Base-by-base conservation (phyloP, 148 eudicot genomes). In the Spergularia bocconei region DNA sequence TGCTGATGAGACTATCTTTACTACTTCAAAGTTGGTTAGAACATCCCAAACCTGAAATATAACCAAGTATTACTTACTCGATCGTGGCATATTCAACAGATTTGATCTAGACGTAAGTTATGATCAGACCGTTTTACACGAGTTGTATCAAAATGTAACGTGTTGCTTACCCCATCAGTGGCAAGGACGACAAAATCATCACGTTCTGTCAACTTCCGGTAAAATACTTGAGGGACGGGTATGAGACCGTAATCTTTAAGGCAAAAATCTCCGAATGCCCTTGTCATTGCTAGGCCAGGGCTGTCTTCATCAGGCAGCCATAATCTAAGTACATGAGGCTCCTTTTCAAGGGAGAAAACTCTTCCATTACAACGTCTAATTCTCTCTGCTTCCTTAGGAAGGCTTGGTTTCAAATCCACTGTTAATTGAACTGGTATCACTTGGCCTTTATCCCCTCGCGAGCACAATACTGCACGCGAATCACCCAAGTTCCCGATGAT, bases 221-320 rank as follows among this genome's bases (percentile, higher is more conserved):
- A 90, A 33, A 76, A 88, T 44, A 94, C 81, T 77, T 90, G 85
- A 25, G 98, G 98, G 57, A 87, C 85, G 10, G 97, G 86, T 77
- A 90, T 89, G 67, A 94, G 89, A 59, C 98, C 98, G 62, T 65
- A 92, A 76, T 92, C 96, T 87, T 94, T 94, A 2, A 92, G 82
- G 76, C 97, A 90, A 64, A 94, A 94, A 78, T 94, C 98, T 67
- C 97, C 97, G 29, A 94, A 92, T 53, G 98, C 97, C 79, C 97
- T 84, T 4, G 98, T 83, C 97, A 92, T 94, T 59, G 98, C 98
- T 6, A 94, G 91, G 11, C 98, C 98, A 6, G 98, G 97, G 84
- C 83, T 82, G 57, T 90, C 85, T 67, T 89, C 88, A 62, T 92
- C 84, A 4, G 93, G 97, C 82, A 88, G 77, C 98, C 97, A 94